These are phyloP conservation scores for Iris macrosiphon DNA, from an alignment of 106 monocot genomes.

Conservation along the genomic window DNA sequence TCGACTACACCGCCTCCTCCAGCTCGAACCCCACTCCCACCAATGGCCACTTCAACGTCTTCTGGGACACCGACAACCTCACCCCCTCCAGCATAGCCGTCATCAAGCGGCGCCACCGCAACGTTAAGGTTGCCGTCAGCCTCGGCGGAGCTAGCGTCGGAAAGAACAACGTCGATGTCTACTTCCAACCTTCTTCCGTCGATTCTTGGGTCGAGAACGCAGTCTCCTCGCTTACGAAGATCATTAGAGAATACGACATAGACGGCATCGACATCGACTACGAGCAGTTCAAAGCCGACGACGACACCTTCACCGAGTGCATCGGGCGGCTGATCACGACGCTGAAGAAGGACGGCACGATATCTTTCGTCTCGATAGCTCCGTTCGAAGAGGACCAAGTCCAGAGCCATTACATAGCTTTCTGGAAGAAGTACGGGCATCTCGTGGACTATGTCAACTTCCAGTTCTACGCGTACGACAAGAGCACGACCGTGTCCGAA, in stretches of 20 bases:
- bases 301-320: slow-evolving; percentile 18
- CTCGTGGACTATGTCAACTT: slow-evolving; percentile 39
- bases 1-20: slow-evolving; percentile 19
- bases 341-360: slow-evolving; percentile 21
- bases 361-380: slow-evolving; percentile 41
- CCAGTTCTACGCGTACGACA: slow-evolving; percentile 38
- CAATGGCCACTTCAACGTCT: slow-evolving; percentile 19
- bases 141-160: slow-evolving; percentile 16
- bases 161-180: neutral
- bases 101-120: slow-evolving; percentile 6
- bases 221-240: slow-evolving; percentile 9
- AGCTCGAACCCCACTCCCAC: slow-evolving; percentile 8
- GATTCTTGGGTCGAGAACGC: slow-evolving; percentile 20
- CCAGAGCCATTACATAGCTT: slow-evolving; percentile 18
- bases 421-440: slow-evolving; percentile 24
- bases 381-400: slow-evolving; percentile 17
- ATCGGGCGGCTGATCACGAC: slow-evolving; percentile 29
- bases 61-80: slow-evolving; percentile 20
- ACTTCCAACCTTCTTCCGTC: slow-evolving; percentile 5
- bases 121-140: slow-evolving; percentile 15
- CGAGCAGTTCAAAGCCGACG: slow-evolving; percentile 14
- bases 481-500: slow-evolving; percentile 22
- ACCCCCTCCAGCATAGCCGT: neutral
- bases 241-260: slow-evolving; percentile 10
- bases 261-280: slow-evolving; percentile 27